Base-by-base conservation (phyloP, 2,329 filamentous ascomycete genomes). In the Trichoderma atroviride region DNA sequence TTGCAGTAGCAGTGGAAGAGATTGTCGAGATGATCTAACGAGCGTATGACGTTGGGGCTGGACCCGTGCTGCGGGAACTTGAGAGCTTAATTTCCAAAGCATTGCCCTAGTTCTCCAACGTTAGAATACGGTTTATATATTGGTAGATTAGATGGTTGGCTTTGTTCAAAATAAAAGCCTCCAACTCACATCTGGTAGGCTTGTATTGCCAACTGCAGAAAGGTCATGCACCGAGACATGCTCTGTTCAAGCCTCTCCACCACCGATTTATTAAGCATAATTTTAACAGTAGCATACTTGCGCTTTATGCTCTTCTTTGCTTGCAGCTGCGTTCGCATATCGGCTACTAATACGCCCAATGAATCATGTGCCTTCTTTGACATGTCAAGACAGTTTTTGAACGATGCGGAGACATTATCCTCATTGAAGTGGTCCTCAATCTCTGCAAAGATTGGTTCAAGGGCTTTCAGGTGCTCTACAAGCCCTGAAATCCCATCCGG, bases 121-220 rank as follows among this genome's bases (percentile, higher is more conserved):
- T 67, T 52, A 67, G 31, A 29, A 52, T 9, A 29, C 0, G 0
- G 13, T 35, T 16, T 29, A 16, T 57, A 22, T 57, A 22, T 13
- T 57, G 6, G 2, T 19, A 22, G 16, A 50, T 5, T 14, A 24
- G 31, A 13, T 5, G 33, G 13, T 5, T 14, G 37, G 16, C 37
- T 40, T 50, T 35, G 33, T 35, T 35, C 10, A 13, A n/a, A 50
- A 13, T 19, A n/a, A 13, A 55, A 27, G 3, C 31, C 9, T 40
- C 24, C 31, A 6, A 53, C 74, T 71, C 52, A 75, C 76, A 72
- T 70, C 14, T 71, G 27, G 56, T 73, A 77, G 0, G 70, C 70
- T 10, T 66, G 53, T 1, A 73, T 31, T 1, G 76, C 71, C 3
- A 74, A 6, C 9, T 66, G 62, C 4, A 77, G 68, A 0, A 74